These are phyloP conservation scores for Phialocephala sp. DNA, from an alignment of 2,329 filamentous ascomycete species.

Conservation along the genomic window DNA sequence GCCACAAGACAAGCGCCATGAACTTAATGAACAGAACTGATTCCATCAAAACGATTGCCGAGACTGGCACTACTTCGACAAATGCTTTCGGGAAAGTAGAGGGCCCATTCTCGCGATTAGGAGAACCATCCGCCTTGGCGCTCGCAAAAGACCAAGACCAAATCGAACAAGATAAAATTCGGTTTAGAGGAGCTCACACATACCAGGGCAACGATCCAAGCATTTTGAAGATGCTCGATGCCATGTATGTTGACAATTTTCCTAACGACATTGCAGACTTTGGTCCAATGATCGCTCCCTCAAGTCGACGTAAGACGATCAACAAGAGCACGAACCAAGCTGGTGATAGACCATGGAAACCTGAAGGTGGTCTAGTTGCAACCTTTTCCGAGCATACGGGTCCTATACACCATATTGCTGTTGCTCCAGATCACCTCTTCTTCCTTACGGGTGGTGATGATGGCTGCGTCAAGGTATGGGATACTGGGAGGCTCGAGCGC, in stretches of 20 bases:
- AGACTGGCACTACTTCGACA: slow-evolving; percentile 66
- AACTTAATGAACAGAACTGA: slow-evolving; percentile 64
- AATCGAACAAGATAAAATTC: slow-evolving; percentile 47
- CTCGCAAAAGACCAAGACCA: slow-evolving; percentile 45
- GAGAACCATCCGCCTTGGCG: slow-evolving; percentile 46
- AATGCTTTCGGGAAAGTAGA: slow-evolving; percentile 71
- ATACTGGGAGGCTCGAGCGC: slow-evolving; percentile 85
- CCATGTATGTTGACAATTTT: slow-evolving; percentile 79
- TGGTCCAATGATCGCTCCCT: slow-evolving; percentile 78
- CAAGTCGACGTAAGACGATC: slow-evolving; percentile 59
- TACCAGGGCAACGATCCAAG: slow-evolving; percentile 81
- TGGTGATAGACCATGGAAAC: slow-evolving; percentile 73
- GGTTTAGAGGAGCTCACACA: slow-evolving; percentile 73
- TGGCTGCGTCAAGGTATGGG: slow-evolving; percentile 91
- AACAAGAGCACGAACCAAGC: slow-evolving; percentile 44
- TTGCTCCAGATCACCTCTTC: slow-evolving; percentile 90
- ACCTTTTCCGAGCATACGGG: slow-evolving; percentile 88
- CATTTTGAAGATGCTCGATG: slow-evolving; percentile 76
- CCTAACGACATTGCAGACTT: slow-evolving; percentile 71
- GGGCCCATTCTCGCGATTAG: slow-evolving; percentile 47
- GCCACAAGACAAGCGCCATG: slow-evolving; percentile 65
- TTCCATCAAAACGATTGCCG: slow-evolving; percentile 64
- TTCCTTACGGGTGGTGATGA: slow-evolving; percentile 95
- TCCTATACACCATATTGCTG: slow-evolving; percentile 79
- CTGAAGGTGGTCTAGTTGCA: slow-evolving; percentile 81